Conservation (phyloP, 306 rosid genomes). For the Cucurbita ficifolia region DNA sequence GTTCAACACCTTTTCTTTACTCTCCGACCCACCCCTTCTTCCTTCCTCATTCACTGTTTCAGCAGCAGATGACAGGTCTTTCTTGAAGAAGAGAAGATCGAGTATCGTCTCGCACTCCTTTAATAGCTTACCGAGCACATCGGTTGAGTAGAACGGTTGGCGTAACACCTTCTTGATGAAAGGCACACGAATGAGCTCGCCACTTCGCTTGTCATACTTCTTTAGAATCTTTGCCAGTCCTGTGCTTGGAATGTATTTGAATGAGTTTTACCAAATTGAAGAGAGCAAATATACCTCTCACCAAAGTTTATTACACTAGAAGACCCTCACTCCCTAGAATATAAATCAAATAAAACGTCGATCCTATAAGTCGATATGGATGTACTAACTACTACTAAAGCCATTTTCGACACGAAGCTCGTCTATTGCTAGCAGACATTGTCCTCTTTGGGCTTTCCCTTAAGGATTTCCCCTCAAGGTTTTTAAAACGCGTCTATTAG, state of each 20-base stretch:
- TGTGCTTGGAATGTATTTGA: background rate
- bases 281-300: background rate
- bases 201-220: conserved; percentile 80
- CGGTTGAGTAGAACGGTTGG: conserved; percentile 74
- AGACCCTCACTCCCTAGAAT: background rate
- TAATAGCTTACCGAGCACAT: conserved; percentile 54
- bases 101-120: conserved; percentile 65
- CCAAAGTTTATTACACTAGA: background rate
- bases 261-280: background rate
- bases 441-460: too few relatives aligned
- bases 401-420: background rate
- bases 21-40: conserved; percentile 16
- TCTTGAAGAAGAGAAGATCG: conserved; percentile 40
- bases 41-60: conserved; percentile 23
- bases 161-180: conserved; percentile 62
- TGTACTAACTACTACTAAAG: background rate
- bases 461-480: too few relatives aligned
- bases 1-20: conserved; percentile 16
- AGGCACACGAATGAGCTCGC: conserved; percentile 53
- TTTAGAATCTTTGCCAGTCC: conserved; percentile 78
- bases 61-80: conserved; percentile 16
- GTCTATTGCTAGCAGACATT: too few relatives aligned
- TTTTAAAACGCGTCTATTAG: too few relatives aligned
- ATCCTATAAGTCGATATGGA: background rate
- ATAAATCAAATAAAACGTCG: background rate